Evolutionary conservation across 257 asterid genomes (phyloP), one percentile per base, ranked within the genome.

Genomic region (Rauvolfia tetraphylla): DNA sequence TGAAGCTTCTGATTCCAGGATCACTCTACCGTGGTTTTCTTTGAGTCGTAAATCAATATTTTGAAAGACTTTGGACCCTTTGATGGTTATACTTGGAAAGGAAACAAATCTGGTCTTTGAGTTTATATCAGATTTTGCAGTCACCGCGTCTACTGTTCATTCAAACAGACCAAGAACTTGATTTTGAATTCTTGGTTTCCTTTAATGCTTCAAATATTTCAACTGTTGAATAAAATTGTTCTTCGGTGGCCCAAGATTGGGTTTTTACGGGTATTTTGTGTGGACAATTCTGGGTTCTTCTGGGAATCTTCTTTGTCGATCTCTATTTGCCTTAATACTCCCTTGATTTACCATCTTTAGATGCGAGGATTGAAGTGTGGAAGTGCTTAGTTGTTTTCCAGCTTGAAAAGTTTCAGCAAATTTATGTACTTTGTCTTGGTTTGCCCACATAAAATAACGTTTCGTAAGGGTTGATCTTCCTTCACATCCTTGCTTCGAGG

Each of bases 371-470:
- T 38, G 29, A 36, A 69, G 67, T 56, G 80, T 58, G 63, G 34
- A 79, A 84, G 81, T 81, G 83, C 83, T 82, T 75, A 74, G 86
- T 84, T 84, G 86, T 86, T 82, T 81, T 73, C 91, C 89, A 82
- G 78, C 77, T 79, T 78, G 61, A 72, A 85, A 84, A 79, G 69
- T 69, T 77, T 84, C 68, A 65, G 68, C 71, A 84, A 84, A 59
- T 79, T 74, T 48, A 33, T 81, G 75, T 62, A 81, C 82, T 83
- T 87, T 79, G 73, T 80, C 84, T 75, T 79, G 75, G 72, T 79
- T 78, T 75, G 31, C 79, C 86, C 93, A 94, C 98, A 94, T 94
- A 87, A 92, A 92, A 92, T 94, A 89, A 92, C 97, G 88, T 73
- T 62, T 77, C 80, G 71, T 74, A 79, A 83, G 82, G 83, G 74